A percentile compares a stretch with the other conserved stretches of the same genome.
phyloP scores from a whole-genome alignment of 441 rosid species.

The Manihot esculenta region DNA sequence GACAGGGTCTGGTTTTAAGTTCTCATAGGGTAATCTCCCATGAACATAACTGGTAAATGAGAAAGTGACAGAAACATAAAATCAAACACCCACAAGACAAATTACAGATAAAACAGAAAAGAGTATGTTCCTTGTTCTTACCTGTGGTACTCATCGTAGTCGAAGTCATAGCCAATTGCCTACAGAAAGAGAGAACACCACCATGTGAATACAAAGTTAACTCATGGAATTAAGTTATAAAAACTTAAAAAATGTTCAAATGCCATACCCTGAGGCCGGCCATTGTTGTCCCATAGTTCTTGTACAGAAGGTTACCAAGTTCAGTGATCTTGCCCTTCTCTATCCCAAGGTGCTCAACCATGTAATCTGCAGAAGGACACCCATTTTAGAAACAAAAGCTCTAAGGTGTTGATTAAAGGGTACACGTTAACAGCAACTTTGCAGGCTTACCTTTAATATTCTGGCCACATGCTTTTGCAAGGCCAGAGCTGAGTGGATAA shows the following conservation, averaged over 20 bases:
- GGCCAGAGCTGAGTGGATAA: constrained; percentile 73
- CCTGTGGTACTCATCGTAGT: constrained; percentile 91
- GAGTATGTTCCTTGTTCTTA: constrained; percentile 14
- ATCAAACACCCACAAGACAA: too few relatives aligned
- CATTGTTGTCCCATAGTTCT: constrained; percentile 94
- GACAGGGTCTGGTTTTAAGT: constrained; percentile 80
- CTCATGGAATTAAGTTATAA: background rate
- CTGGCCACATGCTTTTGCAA: constrained; percentile 61
- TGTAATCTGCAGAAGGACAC: constrained; percentile 51
- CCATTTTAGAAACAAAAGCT: background rate
- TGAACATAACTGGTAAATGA: constrained; percentile 53
- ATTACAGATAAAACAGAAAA: background rate
- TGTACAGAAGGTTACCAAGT: constrained; percentile 64
- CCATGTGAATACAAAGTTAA: background rate
- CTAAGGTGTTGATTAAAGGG: too few relatives aligned
- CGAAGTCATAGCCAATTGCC: constrained; percentile 90
- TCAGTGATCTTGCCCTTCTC: constrained; percentile 55
- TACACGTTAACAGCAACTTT: too few relatives aligned
- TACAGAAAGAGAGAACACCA: constrained; percentile 27
- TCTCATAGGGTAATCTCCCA: constrained; percentile 82
- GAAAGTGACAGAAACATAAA: background rate
- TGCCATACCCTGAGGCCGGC: constrained; percentile 86
- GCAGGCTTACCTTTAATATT: constrained; percentile 66
- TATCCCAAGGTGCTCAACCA: constrained; percentile 75
- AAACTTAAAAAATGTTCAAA: constrained; percentile 4